Evolutionary conservation across 192 early-diverging fungal species (phyloP), one percentile per base, ranked within the genome.

Genomic region (Lobosporangium transversale): DNA sequence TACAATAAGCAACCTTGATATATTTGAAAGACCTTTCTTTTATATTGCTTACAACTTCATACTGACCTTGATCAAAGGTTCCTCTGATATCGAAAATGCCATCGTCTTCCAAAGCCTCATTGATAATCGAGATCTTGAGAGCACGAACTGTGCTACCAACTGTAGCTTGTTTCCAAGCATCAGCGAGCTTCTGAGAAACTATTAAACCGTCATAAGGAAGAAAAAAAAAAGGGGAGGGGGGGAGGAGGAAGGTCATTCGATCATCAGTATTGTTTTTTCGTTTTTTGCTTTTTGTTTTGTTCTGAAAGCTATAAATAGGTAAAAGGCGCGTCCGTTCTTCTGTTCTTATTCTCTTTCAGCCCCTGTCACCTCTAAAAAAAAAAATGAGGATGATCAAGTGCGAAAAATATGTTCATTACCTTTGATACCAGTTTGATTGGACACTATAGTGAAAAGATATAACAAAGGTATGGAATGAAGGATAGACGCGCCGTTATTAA

Each of bases 71-170:
- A n/a, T 75, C 81, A 31, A 87, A 75, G 26, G 55, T 62, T 58
- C 83, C 82, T 11, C 74, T 67, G 27, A 76, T 62, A 26, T 62
- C 52, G 33, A 75, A 75, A 36, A 40, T 48, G 45, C 67, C 81
- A 4, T 79, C 66, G 1, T 74, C 75, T 54, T 83, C 81, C 21
- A 87, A 62, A n/a, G 74, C 43, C 42, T 87, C 86, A 52, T 64
- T 66, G 15, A 75, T 66, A 20, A 87, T 83, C 17, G 75, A 80
- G 29, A 84, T 76, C 54, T 85, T 80, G 54, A 87, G 58, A 21
- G 74, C 70, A 36, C 86, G 86, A 11, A 80, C 65, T 21, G 47
- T 64, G 50, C 40, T 68, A 40, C 68, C 23, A 29, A 53, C 31
- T 1, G 63, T 62, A 20, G 54, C 73, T 29, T 61, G 47, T 47